These are phyloP conservation scores for Sporobolomyces roseus DNA, from an alignment of 768 basidiomycete genomes.

Conservation along the genomic window DNA sequence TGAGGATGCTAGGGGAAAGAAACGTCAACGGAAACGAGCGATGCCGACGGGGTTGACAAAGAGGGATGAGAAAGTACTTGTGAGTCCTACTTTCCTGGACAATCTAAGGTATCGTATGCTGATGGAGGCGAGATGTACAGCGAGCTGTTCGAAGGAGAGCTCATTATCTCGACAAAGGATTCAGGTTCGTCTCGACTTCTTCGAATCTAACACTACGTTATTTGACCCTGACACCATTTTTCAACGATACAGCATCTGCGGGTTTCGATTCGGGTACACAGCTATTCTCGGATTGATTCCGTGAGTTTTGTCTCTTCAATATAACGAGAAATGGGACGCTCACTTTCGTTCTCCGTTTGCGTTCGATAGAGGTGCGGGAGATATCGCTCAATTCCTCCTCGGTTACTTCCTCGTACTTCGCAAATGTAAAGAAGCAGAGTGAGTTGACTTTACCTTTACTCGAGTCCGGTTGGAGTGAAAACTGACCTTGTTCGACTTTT, in stretches of 20 bases:
- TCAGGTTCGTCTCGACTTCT: too few relatives aligned
- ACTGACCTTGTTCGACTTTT: not conserved
- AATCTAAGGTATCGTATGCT: too few relatives aligned
- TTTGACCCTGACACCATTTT: too few relatives aligned
- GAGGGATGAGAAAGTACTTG: conserved; percentile 68
- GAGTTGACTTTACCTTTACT: not conserved
- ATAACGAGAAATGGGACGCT: too few relatives aligned
- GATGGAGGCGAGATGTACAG: too few relatives aligned
- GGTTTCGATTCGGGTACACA: conserved; percentile 66
- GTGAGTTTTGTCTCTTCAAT: not conserved
- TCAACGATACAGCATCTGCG: too few relatives aligned
- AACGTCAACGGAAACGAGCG: conserved; percentile 23
- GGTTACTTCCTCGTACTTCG: conserved; percentile 73
- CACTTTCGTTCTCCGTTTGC: too few relatives aligned
- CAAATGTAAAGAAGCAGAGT: conserved; percentile 62
- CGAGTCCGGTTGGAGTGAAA: too few relatives aligned
- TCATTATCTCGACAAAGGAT: conserved; percentile 75
- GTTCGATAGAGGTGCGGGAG: conserved; percentile 23
- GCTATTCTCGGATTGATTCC: conserved; percentile 24
- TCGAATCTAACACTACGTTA: too few relatives aligned
- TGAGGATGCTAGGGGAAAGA: conserved; percentile 14
- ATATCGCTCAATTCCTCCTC: conserved; percentile 56
- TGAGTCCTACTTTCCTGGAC: not conserved
- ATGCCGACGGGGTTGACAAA: conserved; percentile 70
- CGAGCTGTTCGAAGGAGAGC: conserved; percentile 46